Percentiles rank a stretch among this genome's conserved stretches.
These are phyloP conservation scores for Ambrosia hybrid DNA, from an alignment of 140 eudicot genomes.

Conservation along the genomic window DNA sequence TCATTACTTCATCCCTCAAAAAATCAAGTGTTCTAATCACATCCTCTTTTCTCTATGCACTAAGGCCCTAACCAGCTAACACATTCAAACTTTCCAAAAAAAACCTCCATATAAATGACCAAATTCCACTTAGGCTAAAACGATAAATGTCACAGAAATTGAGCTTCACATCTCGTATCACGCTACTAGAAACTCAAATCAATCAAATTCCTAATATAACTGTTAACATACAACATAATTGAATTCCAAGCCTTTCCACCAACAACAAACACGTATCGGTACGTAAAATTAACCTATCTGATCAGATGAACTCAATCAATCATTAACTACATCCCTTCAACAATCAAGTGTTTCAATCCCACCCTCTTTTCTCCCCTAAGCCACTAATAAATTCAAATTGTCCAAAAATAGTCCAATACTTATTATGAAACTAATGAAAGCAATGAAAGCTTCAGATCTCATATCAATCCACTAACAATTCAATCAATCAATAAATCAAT, in stretches of 20 bases:
- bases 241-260: slow-evolving; percentile 17
- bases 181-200: slow-evolving; percentile 10
- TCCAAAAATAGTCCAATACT: too few species aligned
- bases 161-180: slow-evolving; percentile 31
- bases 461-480: not conserved
- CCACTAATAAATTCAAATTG: too few species aligned
- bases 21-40: not conserved
- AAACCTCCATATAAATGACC: not conserved
- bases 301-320: slow-evolving; percentile 4
- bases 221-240: slow-evolving; percentile 10
- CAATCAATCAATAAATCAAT: not conserved
- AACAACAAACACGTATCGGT: not conserved
- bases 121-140: too few species aligned
- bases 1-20: not conserved
- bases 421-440: too few species aligned
- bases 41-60: slow-evolving; percentile 6
- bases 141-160: not conserved
- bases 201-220: slow-evolving; percentile 15
- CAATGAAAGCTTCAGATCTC: not conserved
- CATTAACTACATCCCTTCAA: too few species aligned
- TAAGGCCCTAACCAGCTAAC: slow-evolving; percentile 15
- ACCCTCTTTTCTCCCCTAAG: too few species aligned
- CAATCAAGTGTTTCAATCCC: not conserved
- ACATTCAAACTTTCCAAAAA: not conserved
- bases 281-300: not conserved